Conservation (phyloP, 345 rosid species). For the Eucalyptus melliodora region DNA sequence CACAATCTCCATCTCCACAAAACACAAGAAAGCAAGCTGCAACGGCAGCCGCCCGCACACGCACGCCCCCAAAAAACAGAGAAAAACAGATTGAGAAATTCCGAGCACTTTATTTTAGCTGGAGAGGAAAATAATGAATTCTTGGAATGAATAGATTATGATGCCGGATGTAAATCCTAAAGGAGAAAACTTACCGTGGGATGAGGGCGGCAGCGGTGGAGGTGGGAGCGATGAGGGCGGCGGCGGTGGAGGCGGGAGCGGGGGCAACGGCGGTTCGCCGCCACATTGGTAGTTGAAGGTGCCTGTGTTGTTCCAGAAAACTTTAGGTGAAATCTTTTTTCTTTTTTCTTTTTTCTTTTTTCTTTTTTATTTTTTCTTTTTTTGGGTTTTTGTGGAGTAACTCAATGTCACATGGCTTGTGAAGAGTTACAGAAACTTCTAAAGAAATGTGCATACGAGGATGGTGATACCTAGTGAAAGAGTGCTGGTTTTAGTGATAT, state of each 20-base stretch:
- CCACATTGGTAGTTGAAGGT: constrained; percentile 16
- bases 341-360: too few species aligned
- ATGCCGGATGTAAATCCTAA: neutral
- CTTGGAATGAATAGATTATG: neutral
- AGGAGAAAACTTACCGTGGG: neutral
- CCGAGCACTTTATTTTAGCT: neutral
- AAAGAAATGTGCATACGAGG: neutral
- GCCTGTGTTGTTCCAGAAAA: constrained; percentile 14
- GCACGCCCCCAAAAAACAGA: neutral
- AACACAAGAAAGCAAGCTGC: constrained; percentile 22
- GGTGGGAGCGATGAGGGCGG: neutral
- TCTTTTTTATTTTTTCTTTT: too few species aligned
- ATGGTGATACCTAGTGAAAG: neutral
- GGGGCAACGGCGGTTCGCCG: constrained; percentile 8
- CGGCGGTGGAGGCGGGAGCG: constrained; percentile 1
- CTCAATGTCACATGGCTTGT: neutral
- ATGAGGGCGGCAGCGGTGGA: neutral
- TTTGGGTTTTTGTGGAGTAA: too few species aligned
- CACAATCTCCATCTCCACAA: constrained; percentile 34
- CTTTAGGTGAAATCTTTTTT: neutral
- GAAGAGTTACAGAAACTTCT: neutral
- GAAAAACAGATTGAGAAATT: neutral
- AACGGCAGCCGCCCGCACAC: neutral
- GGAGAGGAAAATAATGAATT: neutral
- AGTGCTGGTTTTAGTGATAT: neutral